Conservation (phyloP, 441 rosid genomes). For the Eutrema salsugineum region DNA sequence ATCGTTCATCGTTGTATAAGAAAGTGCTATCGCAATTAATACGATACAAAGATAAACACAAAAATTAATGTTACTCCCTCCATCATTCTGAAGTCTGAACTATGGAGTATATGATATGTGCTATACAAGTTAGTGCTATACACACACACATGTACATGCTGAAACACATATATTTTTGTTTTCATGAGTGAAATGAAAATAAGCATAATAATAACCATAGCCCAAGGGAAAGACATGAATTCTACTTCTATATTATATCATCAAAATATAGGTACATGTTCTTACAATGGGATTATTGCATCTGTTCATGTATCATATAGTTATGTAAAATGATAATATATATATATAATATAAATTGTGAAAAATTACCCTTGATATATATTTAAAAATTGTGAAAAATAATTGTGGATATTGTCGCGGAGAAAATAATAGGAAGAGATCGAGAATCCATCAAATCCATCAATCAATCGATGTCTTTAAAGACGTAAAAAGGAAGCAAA, state of each 20-base stretch:
- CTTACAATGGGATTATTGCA: background rate
- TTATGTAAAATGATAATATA: background rate
- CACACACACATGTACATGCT: background rate
- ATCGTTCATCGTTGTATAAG: background rate
- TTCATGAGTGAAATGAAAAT: background rate
- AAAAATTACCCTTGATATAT: too few species aligned
- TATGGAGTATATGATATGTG: too few species aligned
- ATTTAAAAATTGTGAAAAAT: background rate
- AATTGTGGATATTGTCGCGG: background rate
- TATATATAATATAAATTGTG: background rate
- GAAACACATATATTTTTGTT: too few species aligned
- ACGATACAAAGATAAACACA: background rate
- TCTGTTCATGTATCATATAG: background rate
- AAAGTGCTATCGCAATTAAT: background rate
- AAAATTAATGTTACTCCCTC: background rate
- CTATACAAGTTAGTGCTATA: too few species aligned
- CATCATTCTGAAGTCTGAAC: background rate
- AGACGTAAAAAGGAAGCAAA: slow-evolving; percentile 77
- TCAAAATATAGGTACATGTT: background rate
- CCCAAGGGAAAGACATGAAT: background rate
- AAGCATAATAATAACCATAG: background rate
- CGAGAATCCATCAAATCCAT: slow-evolving; percentile 44
- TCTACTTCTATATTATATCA: background rate
- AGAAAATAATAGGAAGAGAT: slow-evolving; percentile 29
- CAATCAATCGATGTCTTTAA: slow-evolving; percentile 35